Conservation (phyloP, 2,329 filamentous ascomycete species). For the Blastomyces gilchristii region DNA sequence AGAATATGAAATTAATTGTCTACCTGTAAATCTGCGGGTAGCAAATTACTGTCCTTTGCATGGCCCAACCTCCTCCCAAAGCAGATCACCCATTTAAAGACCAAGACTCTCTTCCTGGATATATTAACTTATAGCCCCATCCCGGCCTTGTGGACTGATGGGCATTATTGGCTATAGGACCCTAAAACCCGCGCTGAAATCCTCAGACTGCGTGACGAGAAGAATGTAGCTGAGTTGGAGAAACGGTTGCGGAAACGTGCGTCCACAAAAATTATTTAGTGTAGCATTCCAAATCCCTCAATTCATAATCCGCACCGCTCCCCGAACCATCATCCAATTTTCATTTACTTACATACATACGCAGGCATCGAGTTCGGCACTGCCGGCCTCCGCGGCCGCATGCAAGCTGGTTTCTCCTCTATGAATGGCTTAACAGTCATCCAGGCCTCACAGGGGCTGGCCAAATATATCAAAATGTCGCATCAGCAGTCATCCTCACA, state of each 20-base stretch:
- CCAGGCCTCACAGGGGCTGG: constrained; percentile 55
- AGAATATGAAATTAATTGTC: neutral
- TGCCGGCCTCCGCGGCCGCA: constrained; percentile 52
- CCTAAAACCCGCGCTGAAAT: constrained; percentile 46
- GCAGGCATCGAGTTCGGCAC: constrained; percentile 51
- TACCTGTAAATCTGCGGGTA: neutral
- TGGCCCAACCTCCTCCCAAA: no score
- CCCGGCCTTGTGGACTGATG: neutral
- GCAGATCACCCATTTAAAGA: no score
- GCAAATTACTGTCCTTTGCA: no score
- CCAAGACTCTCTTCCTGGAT: no score
- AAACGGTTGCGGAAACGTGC: constrained; percentile 42
- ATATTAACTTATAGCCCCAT: no score
- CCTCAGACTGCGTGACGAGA: constrained; percentile 38
- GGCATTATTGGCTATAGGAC: constrained; percentile 28
- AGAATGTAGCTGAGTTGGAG: constrained; percentile 41
- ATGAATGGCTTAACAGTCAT: constrained; percentile 52
- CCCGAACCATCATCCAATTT: neutral
- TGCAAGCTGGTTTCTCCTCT: constrained; percentile 55
- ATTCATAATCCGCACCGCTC: neutral
- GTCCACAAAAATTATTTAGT: constrained; percentile 5
- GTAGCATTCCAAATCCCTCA: no score
- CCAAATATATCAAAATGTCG: constrained; percentile 46
- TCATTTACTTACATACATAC: neutral
- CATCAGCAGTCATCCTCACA: constrained; percentile 22